These are phyloP conservation scores for Lactifluus subvellereus DNA, from an alignment of 768 basidiomycete species.

Conservation along the genomic window DNA sequence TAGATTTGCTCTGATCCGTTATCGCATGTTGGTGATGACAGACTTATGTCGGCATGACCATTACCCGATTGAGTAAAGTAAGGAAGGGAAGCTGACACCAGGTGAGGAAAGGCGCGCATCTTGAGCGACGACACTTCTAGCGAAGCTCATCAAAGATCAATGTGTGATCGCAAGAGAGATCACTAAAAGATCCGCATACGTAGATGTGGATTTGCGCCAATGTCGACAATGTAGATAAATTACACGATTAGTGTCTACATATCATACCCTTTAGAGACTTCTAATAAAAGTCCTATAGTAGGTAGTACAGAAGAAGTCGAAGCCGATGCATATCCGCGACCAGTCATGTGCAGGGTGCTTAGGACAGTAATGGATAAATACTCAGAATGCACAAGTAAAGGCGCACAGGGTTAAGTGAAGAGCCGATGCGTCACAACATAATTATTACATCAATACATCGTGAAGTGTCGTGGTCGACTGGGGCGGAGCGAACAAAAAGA, in stretches of 20 bases:
- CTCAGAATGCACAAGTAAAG: slow-evolving; percentile 4
- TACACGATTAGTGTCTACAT: slow-evolving; percentile 23
- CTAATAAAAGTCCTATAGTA: slow-evolving; percentile 22
- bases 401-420: neutral
- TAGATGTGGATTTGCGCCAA: slow-evolving; percentile 20
- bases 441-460: slow-evolving; percentile 24
- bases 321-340: slow-evolving; percentile 18
- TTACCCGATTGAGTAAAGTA: neutral
- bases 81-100: neutral
- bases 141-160: slow-evolving; percentile 18
- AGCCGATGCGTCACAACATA: slow-evolving; percentile 8
- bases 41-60: neutral
- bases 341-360: slow-evolving; percentile 8
- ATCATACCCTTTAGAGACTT: slow-evolving; percentile 21
- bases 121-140: slow-evolving; percentile 1
- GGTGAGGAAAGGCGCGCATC: neutral
- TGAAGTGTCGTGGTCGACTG: slow-evolving; percentile 1
- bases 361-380: slow-evolving; percentile 18
- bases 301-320: slow-evolving; percentile 13
- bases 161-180: slow-evolving; percentile 1
- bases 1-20: neutral
- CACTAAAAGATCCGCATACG: slow-evolving; percentile 14
- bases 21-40: neutral
- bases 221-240: slow-evolving; percentile 22
- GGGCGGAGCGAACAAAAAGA: neutral